Base-by-base conservation (phyloP, 768 basidiomycete species). In the Thelephora aurantiotincta region DNA sequence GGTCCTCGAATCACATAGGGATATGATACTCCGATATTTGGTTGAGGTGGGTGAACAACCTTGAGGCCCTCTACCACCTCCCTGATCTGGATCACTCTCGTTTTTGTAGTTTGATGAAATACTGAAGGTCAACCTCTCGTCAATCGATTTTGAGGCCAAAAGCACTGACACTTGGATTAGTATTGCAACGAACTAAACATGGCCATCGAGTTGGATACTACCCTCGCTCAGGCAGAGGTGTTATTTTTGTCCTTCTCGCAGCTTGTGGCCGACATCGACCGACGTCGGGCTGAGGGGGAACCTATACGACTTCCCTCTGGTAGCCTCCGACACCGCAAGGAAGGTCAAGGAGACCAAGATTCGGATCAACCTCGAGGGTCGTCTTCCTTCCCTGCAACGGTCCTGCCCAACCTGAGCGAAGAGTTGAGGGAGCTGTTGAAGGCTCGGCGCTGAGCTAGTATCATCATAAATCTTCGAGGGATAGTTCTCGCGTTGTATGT, bases 121-220 rank as follows among this genome's bases (percentile, higher is more conserved):
- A 20, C 60, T 85, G 50, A 83, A 84, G 72, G 79, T 77, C 47
- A 23, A 65, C 53, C 11, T 23, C 42, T 14, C 14, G 38, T 22
- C 7, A 2, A 4, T 16, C 7, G 38, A 7, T 41, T n/a, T 14
- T 6, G 4, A 22, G 16, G 9, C 38, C 1, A 14, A 46, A 12
- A 35, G 34, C 18, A 22, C 35, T 48, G 18, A 55, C 46, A 36
- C 1, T 50, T 26, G 26, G 50, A 38, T 33, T 54, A 84, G 81
- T 96, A 93, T 57, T 89, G 87, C 68, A 94, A 93, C 58, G 89
- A 94, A 56, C 77, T 94, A 51, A 88, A 84, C 64, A 90, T 90
- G 82, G 89, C 91, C 45, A 94, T 99, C 55, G 96, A 98, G 60
- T 75, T 98, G n/a, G 85, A 96, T 60, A 79, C 82, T 0, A 94